Base-by-base conservation (phyloP, 2,329 filamentous ascomycete species). In the Cadophora gregata region DNA sequence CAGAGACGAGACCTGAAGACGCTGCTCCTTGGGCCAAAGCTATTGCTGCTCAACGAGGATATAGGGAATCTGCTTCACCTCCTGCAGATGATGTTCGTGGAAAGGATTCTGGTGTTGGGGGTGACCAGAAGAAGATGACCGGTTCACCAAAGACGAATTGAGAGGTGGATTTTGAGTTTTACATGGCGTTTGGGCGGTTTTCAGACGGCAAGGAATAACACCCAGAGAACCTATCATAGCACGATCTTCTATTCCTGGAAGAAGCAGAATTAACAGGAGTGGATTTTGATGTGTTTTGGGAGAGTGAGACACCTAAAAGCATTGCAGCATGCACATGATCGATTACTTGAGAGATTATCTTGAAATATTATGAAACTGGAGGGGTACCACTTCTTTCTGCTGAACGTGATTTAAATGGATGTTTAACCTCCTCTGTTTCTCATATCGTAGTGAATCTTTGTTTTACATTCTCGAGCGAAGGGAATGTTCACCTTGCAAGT, bases 1-100 rank as follows among this genome's bases (percentile, higher is more conserved):
- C 12, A 16, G 55, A 58, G 55, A 58, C 55, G 33, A 38, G 7
- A 25, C 31, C 31, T 0, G 21, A 58, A 14, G 55, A 58, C 42
- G 55, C 55, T 14, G 19, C 31, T n/a, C 19, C 55, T 58, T 58
- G 31, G 55, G 55, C 55, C 14, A 58, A 58, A 21, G 33, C 31
- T 38, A 58, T 58, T 38, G 55, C 55, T 25, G 55, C 55, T 24
- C 5, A 42, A 21, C 55, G 33, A 10, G 55, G 55, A n/a, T 42
- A 21, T 38, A 33, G 21, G 29, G 55, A 42, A 5, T 9, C 29
- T n/a, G 12, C 4, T 12, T 42, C 31, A 8, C 42, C 42, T 47
- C 19, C 21, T 8, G 42, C 1, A n/a, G 42, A 47, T 47, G 38
- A 19, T 16, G 38, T 19, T 42, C 12, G 38, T 42, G 38, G 10